A percentile compares a stretch with the other conserved stretches of the same genome.
phyloP scores from a whole-genome alignment of 345 rosid species.

The Syzygium aromaticum region DNA sequence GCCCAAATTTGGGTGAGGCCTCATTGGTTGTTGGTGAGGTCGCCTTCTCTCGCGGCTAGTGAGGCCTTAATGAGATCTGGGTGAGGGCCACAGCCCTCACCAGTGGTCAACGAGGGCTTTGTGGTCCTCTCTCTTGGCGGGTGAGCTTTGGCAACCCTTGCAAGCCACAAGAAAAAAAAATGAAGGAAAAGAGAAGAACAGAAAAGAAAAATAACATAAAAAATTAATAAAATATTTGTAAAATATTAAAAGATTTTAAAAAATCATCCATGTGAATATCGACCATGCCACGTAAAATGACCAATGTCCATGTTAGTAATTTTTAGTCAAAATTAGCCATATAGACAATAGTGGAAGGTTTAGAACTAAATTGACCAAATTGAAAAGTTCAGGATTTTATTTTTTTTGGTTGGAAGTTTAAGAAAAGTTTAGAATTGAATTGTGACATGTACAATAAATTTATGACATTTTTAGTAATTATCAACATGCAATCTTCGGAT shows the following conservation, averaged over 20 bases:
- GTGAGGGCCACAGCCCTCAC: not conserved
- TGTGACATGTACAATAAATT: not conserved
- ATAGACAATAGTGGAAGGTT: rapidly evolving
- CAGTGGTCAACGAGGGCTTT: not conserved
- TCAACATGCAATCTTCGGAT: not conserved
- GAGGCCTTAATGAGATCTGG: rapidly evolving
- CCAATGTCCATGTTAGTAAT: rapidly evolving
- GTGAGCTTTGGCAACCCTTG: rapidly evolving
- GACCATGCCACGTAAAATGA: too few relatives aligned
- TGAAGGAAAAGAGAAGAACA: too few relatives aligned
- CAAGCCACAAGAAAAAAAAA: not conserved
- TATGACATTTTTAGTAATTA: not conserved
- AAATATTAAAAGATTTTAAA: not conserved
- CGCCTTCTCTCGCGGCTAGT: rapidly evolving
- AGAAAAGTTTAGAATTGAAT: not conserved
- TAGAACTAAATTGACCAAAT: rapidly evolving
- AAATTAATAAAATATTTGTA: too few relatives aligned
- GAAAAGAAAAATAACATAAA: too few relatives aligned
- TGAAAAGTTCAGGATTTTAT: not conserved
- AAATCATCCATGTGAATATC: too few relatives aligned
- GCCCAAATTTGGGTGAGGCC: rapidly evolving
- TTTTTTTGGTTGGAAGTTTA: too few relatives aligned
- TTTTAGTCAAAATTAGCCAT: rapidly evolving
- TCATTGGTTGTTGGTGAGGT: not conserved
- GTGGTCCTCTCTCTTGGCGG: rapidly evolving